phyloP scores from a whole-genome alignment of 805 yeast genomes.

The Ogataea saltuana region DNA sequence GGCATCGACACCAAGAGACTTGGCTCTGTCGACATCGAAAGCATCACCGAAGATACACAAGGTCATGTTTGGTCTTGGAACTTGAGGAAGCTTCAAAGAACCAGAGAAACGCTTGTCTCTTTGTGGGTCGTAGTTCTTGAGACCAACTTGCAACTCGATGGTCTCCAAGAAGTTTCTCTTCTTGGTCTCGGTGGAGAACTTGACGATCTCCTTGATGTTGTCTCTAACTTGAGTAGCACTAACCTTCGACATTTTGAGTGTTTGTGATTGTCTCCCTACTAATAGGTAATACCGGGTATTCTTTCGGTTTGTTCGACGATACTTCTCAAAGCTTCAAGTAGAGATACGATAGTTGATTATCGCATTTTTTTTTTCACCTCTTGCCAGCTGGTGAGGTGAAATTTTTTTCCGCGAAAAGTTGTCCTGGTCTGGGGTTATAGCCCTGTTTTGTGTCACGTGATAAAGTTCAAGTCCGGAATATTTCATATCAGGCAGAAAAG shows the following conservation, averaged over 20 bases:
- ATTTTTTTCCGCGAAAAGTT: neutral
- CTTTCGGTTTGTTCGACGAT: slow-evolving; percentile 54
- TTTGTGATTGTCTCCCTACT: slow-evolving; percentile 72
- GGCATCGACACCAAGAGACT: slow-evolving; percentile 98
- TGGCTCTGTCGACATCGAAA: slow-evolving; percentile 99
- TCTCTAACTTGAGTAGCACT: slow-evolving; percentile 93
- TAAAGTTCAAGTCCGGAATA: neutral
- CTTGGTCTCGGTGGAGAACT: slow-evolving; percentile 90
- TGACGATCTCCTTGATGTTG: slow-evolving; percentile 89
- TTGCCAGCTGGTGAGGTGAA: neutral
- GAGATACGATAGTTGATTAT: neutral
- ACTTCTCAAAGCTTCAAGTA: slow-evolving; percentile 1
- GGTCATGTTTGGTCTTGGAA: slow-evolving; percentile 99
- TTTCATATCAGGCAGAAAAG: neutral
- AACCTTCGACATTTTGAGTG: slow-evolving; percentile 64
- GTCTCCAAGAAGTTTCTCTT: slow-evolving; percentile 99
- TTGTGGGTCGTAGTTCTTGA: slow-evolving; percentile 99
- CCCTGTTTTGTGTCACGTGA: slow-evolving; percentile 6
- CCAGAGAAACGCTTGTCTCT: slow-evolving; percentile 99
- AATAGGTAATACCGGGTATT: slow-evolving; percentile 38
- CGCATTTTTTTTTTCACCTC: neutral
- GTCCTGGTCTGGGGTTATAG: neutral
- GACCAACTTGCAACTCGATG: slow-evolving; percentile 98
- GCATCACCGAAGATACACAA: slow-evolving; percentile 99
- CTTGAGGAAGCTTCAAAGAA: slow-evolving; percentile 95